phyloP scores from a whole-genome alignment of 2,329 filamentous ascomycete genomes.

The Cladosporium cucumerinum region DNA sequence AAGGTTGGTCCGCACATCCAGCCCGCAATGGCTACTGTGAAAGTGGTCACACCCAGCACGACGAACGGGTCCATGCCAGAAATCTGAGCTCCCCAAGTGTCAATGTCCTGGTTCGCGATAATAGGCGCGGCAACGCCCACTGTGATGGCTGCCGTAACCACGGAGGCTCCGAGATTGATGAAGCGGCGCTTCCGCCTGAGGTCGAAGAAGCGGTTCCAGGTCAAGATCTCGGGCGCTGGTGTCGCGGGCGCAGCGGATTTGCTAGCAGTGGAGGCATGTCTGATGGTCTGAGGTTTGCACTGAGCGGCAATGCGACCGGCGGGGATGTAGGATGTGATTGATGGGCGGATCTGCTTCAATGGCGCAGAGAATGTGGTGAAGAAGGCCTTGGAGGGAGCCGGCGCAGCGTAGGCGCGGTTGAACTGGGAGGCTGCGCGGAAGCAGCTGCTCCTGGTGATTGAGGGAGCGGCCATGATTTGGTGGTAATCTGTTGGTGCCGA shows the following conservation, averaged over 20 bases:
- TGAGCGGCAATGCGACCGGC: not conserved
- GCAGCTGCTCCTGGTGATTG: constrained; percentile 12
- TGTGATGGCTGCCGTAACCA: constrained; percentile 60
- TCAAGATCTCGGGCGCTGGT: constrained; percentile 35
- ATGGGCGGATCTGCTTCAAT: constrained; percentile 13
- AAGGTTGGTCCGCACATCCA: constrained; percentile 85
- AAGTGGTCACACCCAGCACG: constrained; percentile 74
- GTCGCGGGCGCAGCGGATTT: constrained; percentile 1
- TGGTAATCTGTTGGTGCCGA: not conserved
- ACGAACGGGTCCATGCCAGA: constrained; percentile 86
- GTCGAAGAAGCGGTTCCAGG: constrained; percentile 90
- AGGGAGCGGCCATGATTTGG: constrained; percentile 3
- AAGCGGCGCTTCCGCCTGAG: constrained; percentile 81
- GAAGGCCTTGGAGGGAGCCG: constrained; percentile 9
- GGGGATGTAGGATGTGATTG: not conserved
- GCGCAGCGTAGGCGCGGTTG: constrained; percentile 3
- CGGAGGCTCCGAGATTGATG: constrained; percentile 76
- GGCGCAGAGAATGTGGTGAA: constrained; percentile 14
- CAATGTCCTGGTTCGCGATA: constrained; percentile 68
- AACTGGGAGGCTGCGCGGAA: constrained; percentile 5
- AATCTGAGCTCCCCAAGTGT: constrained; percentile 61
- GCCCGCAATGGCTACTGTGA: constrained; percentile 73
- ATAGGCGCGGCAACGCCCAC: constrained; percentile 63
- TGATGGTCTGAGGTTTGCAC: not conserved
- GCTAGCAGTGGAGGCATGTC: constrained; percentile 8